Percentiles rank a stretch among this genome's conserved stretches.
Conservation (phyloP, 352 stramenopile genomes). For the Pythium apleroticum region DNA sequence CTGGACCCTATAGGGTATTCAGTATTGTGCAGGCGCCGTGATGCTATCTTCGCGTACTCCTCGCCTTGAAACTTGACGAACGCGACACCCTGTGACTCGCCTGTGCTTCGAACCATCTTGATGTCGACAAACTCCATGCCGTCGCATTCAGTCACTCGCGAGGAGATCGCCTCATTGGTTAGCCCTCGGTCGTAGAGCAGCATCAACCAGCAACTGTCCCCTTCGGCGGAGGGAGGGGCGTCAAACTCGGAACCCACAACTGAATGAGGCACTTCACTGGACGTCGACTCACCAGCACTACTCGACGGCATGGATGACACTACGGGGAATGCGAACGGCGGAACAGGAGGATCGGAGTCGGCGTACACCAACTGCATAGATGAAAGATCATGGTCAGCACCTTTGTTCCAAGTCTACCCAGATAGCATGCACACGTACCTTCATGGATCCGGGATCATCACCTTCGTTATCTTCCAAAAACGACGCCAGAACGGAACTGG, state of each 20-base stretch:
- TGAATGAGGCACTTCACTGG: slow-evolving; percentile 13
- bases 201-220: slow-evolving; percentile 54
- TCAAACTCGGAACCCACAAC: not conserved
- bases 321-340: not conserved
- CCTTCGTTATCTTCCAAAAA: slow-evolving; percentile 35
- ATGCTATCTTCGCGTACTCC: slow-evolving; percentile 39
- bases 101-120: slow-evolving; percentile 62
- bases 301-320: not conserved
- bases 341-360: slow-evolving; percentile 11
- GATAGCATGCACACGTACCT: slow-evolving; percentile 7
- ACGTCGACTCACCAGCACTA: slow-evolving; percentile 23
- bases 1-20: slow-evolving; percentile 48
- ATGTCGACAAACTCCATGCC: slow-evolving; percentile 87
- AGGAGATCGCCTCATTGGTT: slow-evolving; percentile 62
- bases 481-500: slow-evolving; percentile 15
- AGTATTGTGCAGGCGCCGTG: slow-evolving; percentile 55
- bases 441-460: slow-evolving; percentile 16
- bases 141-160: slow-evolving; percentile 46
- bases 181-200: slow-evolving; percentile 67
- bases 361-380: slow-evolving; percentile 16
- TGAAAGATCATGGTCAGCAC: not conserved
- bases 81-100: slow-evolving; percentile 63
- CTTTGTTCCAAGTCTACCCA: not conserved
- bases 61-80: slow-evolving; percentile 79
- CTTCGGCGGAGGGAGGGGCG: not conserved